phyloP scores from a whole-genome alignment of 176 grass and related monocot species.

The Otatea glauca region DNA sequence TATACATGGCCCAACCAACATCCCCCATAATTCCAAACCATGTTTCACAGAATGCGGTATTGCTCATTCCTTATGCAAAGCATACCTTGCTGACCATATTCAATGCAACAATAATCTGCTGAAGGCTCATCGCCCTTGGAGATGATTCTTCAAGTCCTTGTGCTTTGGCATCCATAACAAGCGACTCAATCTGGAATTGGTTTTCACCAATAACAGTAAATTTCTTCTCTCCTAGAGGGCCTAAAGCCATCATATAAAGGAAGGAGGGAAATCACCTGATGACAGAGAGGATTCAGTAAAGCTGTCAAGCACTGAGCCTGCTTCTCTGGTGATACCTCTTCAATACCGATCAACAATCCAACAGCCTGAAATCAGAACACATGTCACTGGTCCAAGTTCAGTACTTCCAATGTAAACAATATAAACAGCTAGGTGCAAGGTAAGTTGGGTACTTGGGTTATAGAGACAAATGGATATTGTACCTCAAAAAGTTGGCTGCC shows the following conservation, averaged over 20 bases:
- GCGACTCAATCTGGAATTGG: constrained; percentile 64
- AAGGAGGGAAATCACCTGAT: constrained; percentile 59
- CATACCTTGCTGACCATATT: constrained; percentile 95
- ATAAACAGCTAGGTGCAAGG: constrained; percentile 10
- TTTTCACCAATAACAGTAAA: constrained; percentile 43
- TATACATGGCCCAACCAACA: neutral
- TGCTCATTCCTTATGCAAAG: constrained; percentile 23
- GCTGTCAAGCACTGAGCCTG: constrained; percentile 79
- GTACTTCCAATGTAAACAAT: constrained; percentile 29
- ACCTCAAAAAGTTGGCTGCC: constrained; percentile 99
- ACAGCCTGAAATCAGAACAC: constrained; percentile 68
- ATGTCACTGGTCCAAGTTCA: constrained; percentile 31
- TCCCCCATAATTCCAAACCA: constrained; percentile 20
- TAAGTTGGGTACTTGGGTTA: neutral
- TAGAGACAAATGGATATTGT: constrained; percentile 30
- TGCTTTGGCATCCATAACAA: constrained; percentile 75
- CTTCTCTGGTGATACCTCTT: constrained; percentile 83
- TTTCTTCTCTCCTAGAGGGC: neutral
- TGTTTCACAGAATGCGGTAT: neutral
- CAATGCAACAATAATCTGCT: constrained; percentile 90
- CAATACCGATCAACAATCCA: constrained; percentile 91
- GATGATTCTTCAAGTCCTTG: constrained; percentile 71
- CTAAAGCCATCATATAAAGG: constrained; percentile 25
- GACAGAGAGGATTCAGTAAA: constrained; percentile 83
- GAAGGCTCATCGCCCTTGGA: constrained; percentile 54